These are phyloP conservation scores for Fagus sylvatica DNA, from an alignment of 306 rosid species.

Conservation along the genomic window DNA sequence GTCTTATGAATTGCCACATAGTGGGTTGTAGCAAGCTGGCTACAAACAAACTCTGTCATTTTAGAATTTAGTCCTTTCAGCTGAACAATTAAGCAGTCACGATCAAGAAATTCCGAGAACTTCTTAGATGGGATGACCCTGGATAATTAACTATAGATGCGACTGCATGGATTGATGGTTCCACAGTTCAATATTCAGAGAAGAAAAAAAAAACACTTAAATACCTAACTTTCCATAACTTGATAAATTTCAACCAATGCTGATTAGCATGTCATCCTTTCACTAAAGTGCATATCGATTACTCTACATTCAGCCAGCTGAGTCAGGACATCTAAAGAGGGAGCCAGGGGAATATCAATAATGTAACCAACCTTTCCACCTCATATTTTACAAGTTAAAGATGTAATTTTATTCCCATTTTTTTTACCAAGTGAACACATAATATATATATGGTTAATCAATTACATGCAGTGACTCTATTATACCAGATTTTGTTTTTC, in stretches of 20 bases:
- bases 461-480: not conserved
- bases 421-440: not conserved
- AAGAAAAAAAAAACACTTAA: not conserved
- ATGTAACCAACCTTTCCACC: not conserved
- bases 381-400: not conserved
- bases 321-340: not conserved
- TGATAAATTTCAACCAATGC: not conserved
- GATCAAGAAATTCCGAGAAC: not conserved
- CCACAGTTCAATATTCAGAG: not conserved
- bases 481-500: slow-evolving; percentile 7
- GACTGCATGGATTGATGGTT: not conserved
- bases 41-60: not conserved
- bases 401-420: not conserved
- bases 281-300: not conserved
- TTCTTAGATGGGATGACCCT: not conserved
- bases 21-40: too few species aligned
- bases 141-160: not conserved
- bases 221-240: not conserved
- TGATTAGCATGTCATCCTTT: not conserved
- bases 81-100: not conserved
- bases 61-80: not conserved
- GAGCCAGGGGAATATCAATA: not conserved
- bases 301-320: not conserved
- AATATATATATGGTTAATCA: not conserved
- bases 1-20: too few species aligned